Conservation (phyloP, 2,329 filamentous ascomycete species). For the Botrytis galanthina region DNA sequence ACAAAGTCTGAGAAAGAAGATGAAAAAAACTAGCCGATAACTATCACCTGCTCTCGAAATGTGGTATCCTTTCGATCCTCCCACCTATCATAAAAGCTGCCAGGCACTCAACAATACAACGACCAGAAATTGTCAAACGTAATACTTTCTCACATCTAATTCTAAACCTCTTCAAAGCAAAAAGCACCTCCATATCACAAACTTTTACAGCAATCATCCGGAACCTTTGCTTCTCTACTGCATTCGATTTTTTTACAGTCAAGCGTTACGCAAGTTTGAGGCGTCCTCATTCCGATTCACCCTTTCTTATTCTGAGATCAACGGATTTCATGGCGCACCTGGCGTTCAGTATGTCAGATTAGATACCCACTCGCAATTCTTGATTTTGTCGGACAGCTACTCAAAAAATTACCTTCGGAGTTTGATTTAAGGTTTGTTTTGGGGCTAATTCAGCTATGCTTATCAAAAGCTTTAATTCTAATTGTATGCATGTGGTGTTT, state of each 20-base stretch:
- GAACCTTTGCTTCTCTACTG: too few relatives aligned
- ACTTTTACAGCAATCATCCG: neutral
- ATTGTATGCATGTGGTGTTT: conserved; percentile 27
- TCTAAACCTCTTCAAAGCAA: neutral
- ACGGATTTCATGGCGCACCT: neutral
- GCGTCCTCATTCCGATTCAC: neutral
- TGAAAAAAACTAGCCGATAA: neutral
- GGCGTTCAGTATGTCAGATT: neutral
- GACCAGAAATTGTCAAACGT: too few relatives aligned
- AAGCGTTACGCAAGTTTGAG: neutral
- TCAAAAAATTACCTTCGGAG: neutral
- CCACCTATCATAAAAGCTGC: neutral
- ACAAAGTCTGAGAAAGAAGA: neutral
- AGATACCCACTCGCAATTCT: neutral
- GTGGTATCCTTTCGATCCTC: neutral
- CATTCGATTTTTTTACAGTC: neutral
- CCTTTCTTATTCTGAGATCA: neutral
- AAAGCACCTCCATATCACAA: neutral
- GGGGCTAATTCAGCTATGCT: neutral
- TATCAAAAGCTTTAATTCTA: conserved; percentile 13
- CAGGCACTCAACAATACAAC: neutral
- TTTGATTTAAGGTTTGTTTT: neutral
- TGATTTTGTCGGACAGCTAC: neutral
- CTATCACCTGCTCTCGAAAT: too few relatives aligned
- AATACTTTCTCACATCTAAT: too few relatives aligned